Percentiles rank a stretch among this genome's conserved stretches.
Evolutionary conservation across 169 alveolate genomes (phyloP).

Genomic region (Cryptosporidium parvum): DNA sequence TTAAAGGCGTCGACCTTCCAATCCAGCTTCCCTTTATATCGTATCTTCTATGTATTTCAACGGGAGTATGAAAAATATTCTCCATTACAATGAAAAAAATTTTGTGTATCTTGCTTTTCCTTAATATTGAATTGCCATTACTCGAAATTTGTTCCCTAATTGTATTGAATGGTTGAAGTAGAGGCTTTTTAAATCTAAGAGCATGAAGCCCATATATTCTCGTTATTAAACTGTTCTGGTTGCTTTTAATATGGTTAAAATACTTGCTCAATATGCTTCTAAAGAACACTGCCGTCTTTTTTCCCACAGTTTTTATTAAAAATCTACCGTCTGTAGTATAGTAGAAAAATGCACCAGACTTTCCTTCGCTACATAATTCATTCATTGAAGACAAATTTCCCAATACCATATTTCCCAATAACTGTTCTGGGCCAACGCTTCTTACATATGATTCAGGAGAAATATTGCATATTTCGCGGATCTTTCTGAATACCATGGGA

Average conservation of each 20-base stretch:
- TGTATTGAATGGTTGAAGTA: conserved; percentile 22
- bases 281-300: conserved; percentile 79
- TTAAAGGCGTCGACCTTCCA: conserved; percentile 88
- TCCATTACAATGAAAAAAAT: conserved; percentile 96
- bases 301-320: conserved; percentile 80
- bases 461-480: conserved; percentile 91
- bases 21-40: conserved; percentile 93
- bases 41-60: conserved; percentile 89
- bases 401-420: conserved; percentile 93
- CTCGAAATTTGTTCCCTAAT: conserved; percentile 13
- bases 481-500: conserved; percentile 94
- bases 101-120: conserved; percentile 80
- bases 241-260: conserved; percentile 79
- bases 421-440: conserved; percentile 97
- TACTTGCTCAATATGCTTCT: conserved; percentile 79
- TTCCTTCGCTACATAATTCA: conserved; percentile 94
- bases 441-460: conserved; percentile 91
- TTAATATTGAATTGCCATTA: conserved; percentile 12
- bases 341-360: conserved; percentile 96
- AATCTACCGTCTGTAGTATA: conserved; percentile 92
- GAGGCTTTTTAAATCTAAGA: conserved; percentile 84
- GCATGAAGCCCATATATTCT: conserved; percentile 92
- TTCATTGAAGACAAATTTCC: conserved; percentile 94
- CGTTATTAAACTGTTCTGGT: conserved; percentile 86
- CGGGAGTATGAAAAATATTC: conserved; percentile 94